Conservation (phyloP, 306 rosid genomes). For the Canavalia gladiata region DNA sequence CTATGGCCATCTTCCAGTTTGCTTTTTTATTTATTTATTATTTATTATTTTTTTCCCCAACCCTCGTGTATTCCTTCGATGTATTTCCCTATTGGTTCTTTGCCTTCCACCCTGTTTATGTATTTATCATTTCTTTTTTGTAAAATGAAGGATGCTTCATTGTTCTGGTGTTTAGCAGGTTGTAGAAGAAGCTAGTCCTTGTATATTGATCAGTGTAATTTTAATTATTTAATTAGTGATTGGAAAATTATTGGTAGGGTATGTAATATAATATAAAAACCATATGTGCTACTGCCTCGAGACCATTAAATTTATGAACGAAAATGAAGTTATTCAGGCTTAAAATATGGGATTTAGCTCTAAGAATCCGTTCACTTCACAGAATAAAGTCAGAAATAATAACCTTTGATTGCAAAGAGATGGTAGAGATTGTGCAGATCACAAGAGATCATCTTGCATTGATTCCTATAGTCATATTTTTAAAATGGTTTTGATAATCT, state of each 20-base stretch:
- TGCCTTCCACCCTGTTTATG: background rate
- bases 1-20: constrained; percentile 18
- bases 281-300: background rate
- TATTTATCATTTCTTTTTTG: constrained; percentile 4
- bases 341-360: background rate
- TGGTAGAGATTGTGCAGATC: too few species aligned
- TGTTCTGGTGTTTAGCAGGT: constrained; percentile 38
- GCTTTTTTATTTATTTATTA: constrained; percentile 13
- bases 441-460: too few species aligned
- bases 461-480: too few species aligned
- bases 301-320: background rate
- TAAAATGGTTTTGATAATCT: too few species aligned
- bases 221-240: constrained; percentile 25
- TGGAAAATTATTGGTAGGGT: constrained; percentile 9
- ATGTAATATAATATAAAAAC: background rate
- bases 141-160: constrained; percentile 18
- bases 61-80: background rate
- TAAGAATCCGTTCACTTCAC: too few species aligned
- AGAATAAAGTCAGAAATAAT: too few species aligned
- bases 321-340: background rate
- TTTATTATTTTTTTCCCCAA: background rate
- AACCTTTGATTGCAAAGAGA: too few species aligned
- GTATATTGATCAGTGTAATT: constrained; percentile 30
- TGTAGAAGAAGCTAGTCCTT: constrained; percentile 37
- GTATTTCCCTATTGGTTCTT: constrained; percentile 19